Base-by-base conservation (phyloP, 495 filamentous ascomycete genomes). In the Penicillium cosmopolitanum region DNA sequence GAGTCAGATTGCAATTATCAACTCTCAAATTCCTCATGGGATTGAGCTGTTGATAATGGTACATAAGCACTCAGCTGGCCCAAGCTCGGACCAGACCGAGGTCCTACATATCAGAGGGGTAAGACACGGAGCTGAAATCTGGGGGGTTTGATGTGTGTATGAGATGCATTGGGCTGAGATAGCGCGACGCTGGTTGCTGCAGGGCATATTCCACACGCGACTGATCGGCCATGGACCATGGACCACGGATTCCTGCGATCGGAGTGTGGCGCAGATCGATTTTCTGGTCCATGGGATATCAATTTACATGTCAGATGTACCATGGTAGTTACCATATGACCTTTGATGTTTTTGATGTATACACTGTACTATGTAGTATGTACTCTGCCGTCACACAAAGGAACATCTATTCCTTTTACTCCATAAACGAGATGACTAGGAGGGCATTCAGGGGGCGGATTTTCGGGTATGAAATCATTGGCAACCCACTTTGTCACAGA, bases 401-500 rank as follows among this genome's bases (percentile, higher is more conserved):
- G n/a, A 21, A 40, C 34, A 28, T 13, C 33, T 38, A 53, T 21
- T 6, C 43, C n/a, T 46, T n/a, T 15, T 38, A 53, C 10, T 6
- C 43, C n/a, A 18, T n/a, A 46, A 46, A 46, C 16, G 16, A 46
- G 16, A 46, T 40, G 36, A 40, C 7, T 6, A 28, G 46, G 10
- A 48, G 2, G 19, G 28, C 6, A 28, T 48, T 48, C 46, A 48
- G 46, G 46, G 46, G 46, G 46, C 19, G 13, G 16, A 56, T 53
- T 31, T 31, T 31, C 5, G 28, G 28, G 28, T 31, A 31, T 31
- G 58, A 56, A 42, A 56, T 52, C 58, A 52, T 38, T 6, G 19
- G 6, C 28, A 31, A 31, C 5, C 28, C 28, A 31, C 28, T 31
- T 44, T 44, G 58, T 56, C 23, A 40, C 53, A 56, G 53, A 61